Evolutionary conservation across 2,329 filamentous ascomycete genomes (phyloP).

Genomic region (Fusarium siculi): DNA sequence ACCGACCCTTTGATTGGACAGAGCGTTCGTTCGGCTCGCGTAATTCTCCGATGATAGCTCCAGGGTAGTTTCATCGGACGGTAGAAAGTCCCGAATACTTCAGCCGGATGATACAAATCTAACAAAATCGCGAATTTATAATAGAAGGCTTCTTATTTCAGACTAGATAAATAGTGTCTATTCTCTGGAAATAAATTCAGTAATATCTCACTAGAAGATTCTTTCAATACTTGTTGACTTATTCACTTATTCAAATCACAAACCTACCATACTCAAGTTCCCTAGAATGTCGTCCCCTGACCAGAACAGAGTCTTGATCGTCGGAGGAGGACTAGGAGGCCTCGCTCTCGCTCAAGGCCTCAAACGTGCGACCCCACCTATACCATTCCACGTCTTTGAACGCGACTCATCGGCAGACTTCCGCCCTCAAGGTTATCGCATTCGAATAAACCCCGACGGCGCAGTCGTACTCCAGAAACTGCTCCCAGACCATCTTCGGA

Average conservation of each 20-base stretch:
- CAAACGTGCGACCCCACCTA: fast-evolving
- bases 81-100: neutral
- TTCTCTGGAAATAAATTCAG: no score
- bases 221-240: fast-evolving
- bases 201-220: fast-evolving
- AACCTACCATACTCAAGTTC: no score
- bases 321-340: neutral
- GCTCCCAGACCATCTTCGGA: neutral
- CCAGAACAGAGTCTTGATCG: neutral
- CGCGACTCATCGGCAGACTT: neutral
- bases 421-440: neutral
- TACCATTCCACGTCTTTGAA: neutral
- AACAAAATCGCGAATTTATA: fast-evolving
- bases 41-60: fast-evolving
- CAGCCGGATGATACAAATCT: neutral
- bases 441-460: neutral
- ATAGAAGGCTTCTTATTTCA: fast-evolving
- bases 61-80: neutral
- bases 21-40: neutral
- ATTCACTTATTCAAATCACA: no score
- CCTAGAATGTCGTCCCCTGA: no score
- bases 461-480: neutral
- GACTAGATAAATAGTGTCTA: no score
- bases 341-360: neutral
- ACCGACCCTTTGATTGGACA: neutral